phyloP scores from a whole-genome alignment of 1,284 basidiomycete genomes.

The Waitea zeae region DNA sequence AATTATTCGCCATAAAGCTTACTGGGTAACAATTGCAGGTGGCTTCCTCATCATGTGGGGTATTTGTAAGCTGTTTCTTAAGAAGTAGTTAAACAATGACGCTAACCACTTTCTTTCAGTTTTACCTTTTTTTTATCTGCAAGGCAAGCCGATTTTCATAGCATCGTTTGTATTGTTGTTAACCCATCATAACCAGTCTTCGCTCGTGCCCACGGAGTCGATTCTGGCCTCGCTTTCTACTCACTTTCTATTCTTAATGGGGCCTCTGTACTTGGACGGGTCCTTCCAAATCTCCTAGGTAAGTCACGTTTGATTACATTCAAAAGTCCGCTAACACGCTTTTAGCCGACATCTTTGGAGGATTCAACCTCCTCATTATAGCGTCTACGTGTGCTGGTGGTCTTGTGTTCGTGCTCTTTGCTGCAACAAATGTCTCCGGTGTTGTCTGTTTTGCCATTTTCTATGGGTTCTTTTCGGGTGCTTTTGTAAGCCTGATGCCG shows the following conservation, averaged over 20 bases:
- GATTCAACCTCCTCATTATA: slow-evolving; percentile 5
- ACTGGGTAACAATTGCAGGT: neutral
- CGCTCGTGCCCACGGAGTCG: slow-evolving; percentile 2
- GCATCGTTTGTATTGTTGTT: no score
- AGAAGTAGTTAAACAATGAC: neutral
- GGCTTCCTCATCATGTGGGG: neutral
- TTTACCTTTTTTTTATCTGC: neutral
- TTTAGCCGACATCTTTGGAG: slow-evolving; percentile 4
- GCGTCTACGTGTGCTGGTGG: neutral
- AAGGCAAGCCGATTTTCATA: no score
- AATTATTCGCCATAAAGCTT: neutral
- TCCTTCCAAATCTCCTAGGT: neutral
- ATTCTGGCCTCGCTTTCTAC: slow-evolving; percentile 4
- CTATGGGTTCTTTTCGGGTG: slow-evolving; percentile 4
- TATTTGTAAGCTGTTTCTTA: neutral
- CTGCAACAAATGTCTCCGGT: neutral
- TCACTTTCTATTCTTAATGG: slow-evolving; percentile 5
- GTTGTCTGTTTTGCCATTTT: slow-evolving; percentile 2
- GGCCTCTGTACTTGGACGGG: slow-evolving; percentile 4
- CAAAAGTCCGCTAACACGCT: no score
- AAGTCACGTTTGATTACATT: no score
- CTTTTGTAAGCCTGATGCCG: slow-evolving; percentile 1
- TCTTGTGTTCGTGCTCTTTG: slow-evolving; percentile 3
- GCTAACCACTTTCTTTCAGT: neutral
- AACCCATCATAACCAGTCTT: no score